These are phyloP conservation scores for Microbotryum saponariae DNA, from an alignment of 1,284 basidiomycete species.

Conservation along the genomic window DNA sequence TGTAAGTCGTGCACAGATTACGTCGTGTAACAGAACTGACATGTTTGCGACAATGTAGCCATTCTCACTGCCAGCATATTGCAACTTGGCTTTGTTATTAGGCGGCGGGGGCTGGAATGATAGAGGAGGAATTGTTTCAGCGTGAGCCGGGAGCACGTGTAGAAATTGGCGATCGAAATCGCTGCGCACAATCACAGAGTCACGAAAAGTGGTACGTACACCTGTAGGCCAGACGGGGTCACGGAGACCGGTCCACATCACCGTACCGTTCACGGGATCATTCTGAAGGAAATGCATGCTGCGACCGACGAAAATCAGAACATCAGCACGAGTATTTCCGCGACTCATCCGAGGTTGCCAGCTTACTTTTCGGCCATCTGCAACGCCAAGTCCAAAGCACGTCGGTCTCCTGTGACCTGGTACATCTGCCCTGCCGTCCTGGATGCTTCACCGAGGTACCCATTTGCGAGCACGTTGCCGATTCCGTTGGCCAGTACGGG, in stretches of 20 bases:
- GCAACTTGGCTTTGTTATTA: constrained; percentile 1
- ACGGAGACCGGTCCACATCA: constrained; percentile 20
- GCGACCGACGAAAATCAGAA: not conserved
- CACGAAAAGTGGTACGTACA: no score
- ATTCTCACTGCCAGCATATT: constrained; percentile 23
- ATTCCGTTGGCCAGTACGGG: constrained; percentile 18
- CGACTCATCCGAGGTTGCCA: not conserved
- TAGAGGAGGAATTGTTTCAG: no score
- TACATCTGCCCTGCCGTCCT: constrained; percentile 1
- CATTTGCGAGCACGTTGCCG: constrained; percentile 7
- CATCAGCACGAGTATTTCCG: not conserved
- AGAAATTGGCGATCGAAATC: no score
- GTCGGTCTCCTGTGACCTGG: constrained; percentile 13
- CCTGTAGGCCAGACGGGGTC: constrained; percentile 7
- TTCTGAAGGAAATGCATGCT: constrained; percentile 23
- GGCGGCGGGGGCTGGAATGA: no score
- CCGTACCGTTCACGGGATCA: constrained; percentile 4
- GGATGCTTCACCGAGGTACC: not conserved
- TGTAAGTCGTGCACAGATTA: no score
- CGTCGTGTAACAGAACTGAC: no score
- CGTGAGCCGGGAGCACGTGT: no score
- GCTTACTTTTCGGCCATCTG: constrained; percentile 20
- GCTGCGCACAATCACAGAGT: no score
- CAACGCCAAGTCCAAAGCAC: constrained; percentile 21
- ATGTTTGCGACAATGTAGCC: constrained; percentile 8